A percentile compares a stretch with the other conserved stretches of the same genome.
phyloP scores from a whole-genome alignment of 495 filamentous ascomycete species.

The Xylaria castorea region DNA sequence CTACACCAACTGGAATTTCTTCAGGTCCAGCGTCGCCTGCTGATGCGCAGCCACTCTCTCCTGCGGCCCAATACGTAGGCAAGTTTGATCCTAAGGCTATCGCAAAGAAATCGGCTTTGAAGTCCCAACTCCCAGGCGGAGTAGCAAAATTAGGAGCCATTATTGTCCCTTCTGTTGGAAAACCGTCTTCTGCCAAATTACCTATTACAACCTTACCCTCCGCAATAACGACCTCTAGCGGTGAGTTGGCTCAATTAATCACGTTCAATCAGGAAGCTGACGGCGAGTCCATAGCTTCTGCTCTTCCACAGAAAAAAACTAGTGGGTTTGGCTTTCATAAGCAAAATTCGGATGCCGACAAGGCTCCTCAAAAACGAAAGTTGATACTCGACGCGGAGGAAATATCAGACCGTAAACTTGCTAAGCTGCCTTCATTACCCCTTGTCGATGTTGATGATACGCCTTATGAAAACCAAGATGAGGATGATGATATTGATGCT shows the following conservation, averaged over 20 bases:
- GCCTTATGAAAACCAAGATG: slow-evolving; percentile 65
- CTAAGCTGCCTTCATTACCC: slow-evolving; percentile 80
- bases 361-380: slow-evolving; percentile 70
- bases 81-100: slow-evolving; percentile 93
- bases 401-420: slow-evolving; percentile 80
- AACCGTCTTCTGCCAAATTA: slow-evolving; percentile 14
- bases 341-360: slow-evolving; percentile 70
- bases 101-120: slow-evolving; percentile 69
- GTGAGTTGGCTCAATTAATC: slow-evolving; percentile 26
- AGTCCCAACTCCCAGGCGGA: slow-evolving; percentile 56
- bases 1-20: slow-evolving; percentile 65
- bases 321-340: slow-evolving; percentile 84
- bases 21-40: slow-evolving; percentile 51
- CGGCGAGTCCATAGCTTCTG: slow-evolving; percentile 46
- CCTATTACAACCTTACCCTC: slow-evolving; percentile 11
- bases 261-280: neutral
- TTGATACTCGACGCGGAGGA: slow-evolving; percentile 90
- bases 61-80: slow-evolving; percentile 68
- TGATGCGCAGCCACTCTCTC: slow-evolving; percentile 45
- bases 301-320: slow-evolving; percentile 71
- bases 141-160: slow-evolving; percentile 50
- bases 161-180: slow-evolving; percentile 32
- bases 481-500: slow-evolving; percentile 77
- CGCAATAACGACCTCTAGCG: slow-evolving; percentile 32
- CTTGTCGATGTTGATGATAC: slow-evolving; percentile 66